Conservation (phyloP, 768 basidiomycete species). For the Mrakia blollopis region DNA sequence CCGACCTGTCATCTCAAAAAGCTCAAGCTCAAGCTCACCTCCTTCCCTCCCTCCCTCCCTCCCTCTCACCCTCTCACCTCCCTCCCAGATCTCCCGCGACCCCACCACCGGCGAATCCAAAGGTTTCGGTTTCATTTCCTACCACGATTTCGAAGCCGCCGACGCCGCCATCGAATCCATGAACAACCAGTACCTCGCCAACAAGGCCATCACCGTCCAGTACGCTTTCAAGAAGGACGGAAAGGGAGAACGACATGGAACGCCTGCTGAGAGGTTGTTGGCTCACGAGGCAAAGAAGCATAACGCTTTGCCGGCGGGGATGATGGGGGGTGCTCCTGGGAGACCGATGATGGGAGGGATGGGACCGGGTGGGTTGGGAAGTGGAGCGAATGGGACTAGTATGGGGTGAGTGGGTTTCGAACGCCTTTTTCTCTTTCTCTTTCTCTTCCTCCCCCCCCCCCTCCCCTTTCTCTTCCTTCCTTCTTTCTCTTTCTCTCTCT, state of each 20-base stretch:
- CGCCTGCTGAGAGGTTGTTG: conserved; percentile 89
- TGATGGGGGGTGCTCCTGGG: conserved; percentile 35
- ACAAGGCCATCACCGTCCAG: conserved; percentile 93
- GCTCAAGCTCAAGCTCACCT: conserved; percentile 20
- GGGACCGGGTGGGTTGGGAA: conserved; percentile 10
- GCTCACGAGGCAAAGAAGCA: conserved; percentile 94
- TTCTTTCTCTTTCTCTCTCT: not conserved
- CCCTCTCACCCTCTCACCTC: not conserved
- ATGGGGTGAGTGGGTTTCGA: conserved; percentile 16
- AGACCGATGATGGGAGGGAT: conserved; percentile 10
- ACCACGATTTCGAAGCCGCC: conserved; percentile 94
- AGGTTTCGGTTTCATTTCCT: conserved; percentile 95
- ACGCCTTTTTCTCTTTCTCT: not conserved
- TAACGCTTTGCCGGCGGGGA: conserved; percentile 65
- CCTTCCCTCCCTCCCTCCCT: conserved; percentile 55
- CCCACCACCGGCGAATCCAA: conserved; percentile 77
- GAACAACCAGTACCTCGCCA: conserved; percentile 97
- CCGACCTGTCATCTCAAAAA: not conserved
- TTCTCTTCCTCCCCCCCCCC: not conserved
- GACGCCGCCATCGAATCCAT: conserved; percentile 94
- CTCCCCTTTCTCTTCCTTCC: not conserved
- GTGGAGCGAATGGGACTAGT: conserved; percentile 14
- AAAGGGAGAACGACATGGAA: conserved; percentile 95
- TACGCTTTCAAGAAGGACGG: conserved; percentile 99
- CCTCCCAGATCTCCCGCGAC: conserved; percentile 83